phyloP scores from a whole-genome alignment of 208 protist species.

The Phytomonas serpens region DNA sequence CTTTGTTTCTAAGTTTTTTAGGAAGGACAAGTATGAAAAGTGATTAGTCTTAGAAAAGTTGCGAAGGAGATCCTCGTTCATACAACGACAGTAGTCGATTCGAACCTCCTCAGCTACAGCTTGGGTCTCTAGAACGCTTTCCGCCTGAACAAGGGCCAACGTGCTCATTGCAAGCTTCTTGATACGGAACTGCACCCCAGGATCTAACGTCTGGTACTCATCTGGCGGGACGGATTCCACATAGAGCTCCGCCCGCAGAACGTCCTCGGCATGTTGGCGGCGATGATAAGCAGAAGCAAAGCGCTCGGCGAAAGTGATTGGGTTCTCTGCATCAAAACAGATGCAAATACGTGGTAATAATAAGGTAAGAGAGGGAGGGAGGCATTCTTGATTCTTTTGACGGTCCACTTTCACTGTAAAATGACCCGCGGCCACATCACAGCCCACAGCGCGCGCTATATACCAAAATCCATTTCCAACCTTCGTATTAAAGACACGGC shows the following conservation, averaged over 20 bases:
- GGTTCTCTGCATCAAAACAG: constrained; percentile 91
- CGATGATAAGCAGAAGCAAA: constrained; percentile 74
- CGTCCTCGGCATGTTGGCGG: constrained; percentile 60
- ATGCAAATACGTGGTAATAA: constrained; percentile 77
- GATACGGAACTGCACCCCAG: constrained; percentile 48
- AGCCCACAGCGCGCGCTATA: constrained; percentile 17
- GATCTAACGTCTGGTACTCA: constrained; percentile 74
- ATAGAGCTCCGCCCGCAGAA: constrained; percentile 85
- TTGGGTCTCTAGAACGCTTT: constrained; percentile 61
- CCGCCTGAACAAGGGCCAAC: constrained; percentile 56
- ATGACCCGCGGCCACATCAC: constrained; percentile 11
- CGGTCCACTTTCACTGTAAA: constrained; percentile 15
- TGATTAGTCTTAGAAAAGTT: constrained; percentile 41
- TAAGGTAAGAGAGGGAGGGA: neutral
- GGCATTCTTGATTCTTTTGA: neutral
- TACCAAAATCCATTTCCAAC: constrained; percentile 14
- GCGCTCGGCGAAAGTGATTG: constrained; percentile 81
- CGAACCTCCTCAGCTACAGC: constrained; percentile 70
- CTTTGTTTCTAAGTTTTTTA: neutral
- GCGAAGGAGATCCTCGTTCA: constrained; percentile 82
- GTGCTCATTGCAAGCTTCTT: constrained; percentile 64
- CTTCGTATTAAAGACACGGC: constrained; percentile 24
- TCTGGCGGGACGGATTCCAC: constrained; percentile 93
- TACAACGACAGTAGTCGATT: constrained; percentile 79
- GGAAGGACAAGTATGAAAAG: constrained; percentile 21